phyloP scores from a whole-genome alignment of 345 rosid species.

The Pugionium cornutum region DNA sequence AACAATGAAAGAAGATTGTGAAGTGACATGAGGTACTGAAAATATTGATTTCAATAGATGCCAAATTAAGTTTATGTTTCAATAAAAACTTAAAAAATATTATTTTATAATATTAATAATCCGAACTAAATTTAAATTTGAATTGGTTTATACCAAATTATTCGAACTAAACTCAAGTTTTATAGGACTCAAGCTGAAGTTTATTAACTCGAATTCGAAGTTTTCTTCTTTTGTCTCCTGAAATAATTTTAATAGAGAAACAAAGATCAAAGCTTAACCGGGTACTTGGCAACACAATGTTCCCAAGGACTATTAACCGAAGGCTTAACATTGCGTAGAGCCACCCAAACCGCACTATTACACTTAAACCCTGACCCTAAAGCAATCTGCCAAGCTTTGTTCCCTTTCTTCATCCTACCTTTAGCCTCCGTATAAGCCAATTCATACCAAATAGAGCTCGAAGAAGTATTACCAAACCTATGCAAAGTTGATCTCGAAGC shows the following conservation, averaged over 20 bases:
- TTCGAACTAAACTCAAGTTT: too few species aligned
- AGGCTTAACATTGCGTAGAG: slow-evolving; percentile 31
- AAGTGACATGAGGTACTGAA: too few species aligned
- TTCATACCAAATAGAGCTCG: slow-evolving; percentile 42
- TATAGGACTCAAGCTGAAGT: too few species aligned
- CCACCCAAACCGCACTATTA: slow-evolving; percentile 40
- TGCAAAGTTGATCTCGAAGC: slow-evolving; percentile 38
- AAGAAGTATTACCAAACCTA: slow-evolving; percentile 41
- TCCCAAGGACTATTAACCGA: slow-evolving; percentile 61
- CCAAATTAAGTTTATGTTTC: too few species aligned
- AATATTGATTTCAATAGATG: too few species aligned
- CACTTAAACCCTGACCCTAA: slow-evolving; percentile 43
- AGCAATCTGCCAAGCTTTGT: slow-evolving; percentile 44
- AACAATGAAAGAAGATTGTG: too few species aligned
- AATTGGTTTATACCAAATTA: too few species aligned
- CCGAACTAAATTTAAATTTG: too few species aligned
- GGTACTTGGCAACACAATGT: slow-evolving; percentile 60
- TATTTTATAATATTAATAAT: too few species aligned
- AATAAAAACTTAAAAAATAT: too few species aligned
- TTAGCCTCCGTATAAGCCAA: slow-evolving; percentile 39
- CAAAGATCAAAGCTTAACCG: slow-evolving; percentile 49
- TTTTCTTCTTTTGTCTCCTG: too few species aligned
- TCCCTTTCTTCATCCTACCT: slow-evolving; percentile 40
- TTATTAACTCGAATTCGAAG: too few species aligned
- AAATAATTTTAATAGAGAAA: background rate